Evolutionary conservation across 805 yeast genomes (phyloP), one percentile per base, ranked within the genome.

Genomic region (Spathaspora boniae): DNA sequence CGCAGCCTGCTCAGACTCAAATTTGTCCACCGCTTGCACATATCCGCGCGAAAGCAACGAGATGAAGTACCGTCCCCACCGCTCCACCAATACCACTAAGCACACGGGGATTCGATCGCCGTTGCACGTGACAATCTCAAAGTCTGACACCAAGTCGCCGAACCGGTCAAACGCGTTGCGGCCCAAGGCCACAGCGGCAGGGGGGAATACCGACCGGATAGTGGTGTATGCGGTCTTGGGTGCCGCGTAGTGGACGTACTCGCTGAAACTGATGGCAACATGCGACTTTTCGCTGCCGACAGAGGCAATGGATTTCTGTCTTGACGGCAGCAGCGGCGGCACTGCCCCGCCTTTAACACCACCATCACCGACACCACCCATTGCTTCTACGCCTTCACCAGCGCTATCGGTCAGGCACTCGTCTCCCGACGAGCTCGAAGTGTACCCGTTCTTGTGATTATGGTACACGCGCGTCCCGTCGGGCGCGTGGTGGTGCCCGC

Each of bases 61-160:
- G 43, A 80, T 80, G 50, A 85, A 85, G 42, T 74, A 80, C 22
- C 75, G 56, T 0, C 93, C 93, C 94, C 94, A 85, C 50, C 93
- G 65, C 45, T 79, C 82, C 45, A 84, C 68, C 35, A 85, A 63
- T 4, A 84, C 60, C 43, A 65, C 68, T 31, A 78, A 41, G 0
- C 89, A 82, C 4, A 80, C 76, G 0, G 81, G 77, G 11, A 82
- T 66, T n/a, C 78, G 59, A 29, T 76, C 80, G 6, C 89, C 91
- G 47, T 78, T 85, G n/a, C 75, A 66, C 1, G 85, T 72, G 7
- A 83, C 70, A 32, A 85, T 63, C 50, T 83, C 88, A 51, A 85
- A 78, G 57, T 85, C 93, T 0, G 87, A 71, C 5, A 83, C 58
- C 6, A 78, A 63, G 20, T 70, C 70, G 0, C 84, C 82, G 53